Conservation (phyloP, 371 early-diverging fungal genomes). For the Umbelopsis sp. region DNA sequence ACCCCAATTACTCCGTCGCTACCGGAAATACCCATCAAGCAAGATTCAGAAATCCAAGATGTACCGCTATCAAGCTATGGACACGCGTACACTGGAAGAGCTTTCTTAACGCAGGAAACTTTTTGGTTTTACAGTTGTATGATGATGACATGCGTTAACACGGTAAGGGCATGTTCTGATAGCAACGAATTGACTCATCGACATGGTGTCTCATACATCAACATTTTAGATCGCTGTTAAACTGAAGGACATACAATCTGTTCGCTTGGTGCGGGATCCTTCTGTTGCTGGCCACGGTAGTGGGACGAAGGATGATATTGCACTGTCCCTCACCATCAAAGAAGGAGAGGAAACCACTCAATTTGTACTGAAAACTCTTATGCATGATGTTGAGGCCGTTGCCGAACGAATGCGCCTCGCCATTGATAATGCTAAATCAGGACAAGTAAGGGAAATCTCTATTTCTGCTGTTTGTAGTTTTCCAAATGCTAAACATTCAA, state of each 20-base stretch:
- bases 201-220: background rate
- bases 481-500: background rate
- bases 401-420: conserved; percentile 43
- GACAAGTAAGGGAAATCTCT: conserved; percentile 26
- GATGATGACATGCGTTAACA: conserved; percentile 47
- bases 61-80: conserved; percentile 37
- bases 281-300: conserved; percentile 37
- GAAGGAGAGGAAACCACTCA: conserved; percentile 28
- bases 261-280: conserved; percentile 46
- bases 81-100: conserved; percentile 47
- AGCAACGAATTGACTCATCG: too few relatives aligned
- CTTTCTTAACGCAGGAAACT: conserved; percentile 47
- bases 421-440: conserved; percentile 42
- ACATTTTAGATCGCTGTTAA: conserved; percentile 39
- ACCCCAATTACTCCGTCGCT: background rate
- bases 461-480: background rate
- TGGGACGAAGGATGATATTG: conserved; percentile 37
- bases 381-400: conserved; percentile 47
- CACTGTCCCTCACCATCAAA: conserved; percentile 30
- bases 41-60: background rate
- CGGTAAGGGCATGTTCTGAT: conserved; percentile 23
- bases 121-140: conserved; percentile 56
- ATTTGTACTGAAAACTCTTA: conserved; percentile 39
- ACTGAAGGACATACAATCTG: conserved; percentile 35
- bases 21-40: background rate